Evolutionary conservation across 2,329 filamentous ascomycete species (phyloP), one percentile per base, ranked within the genome.

Genomic region (Trichoderma brevicompactum): DNA sequence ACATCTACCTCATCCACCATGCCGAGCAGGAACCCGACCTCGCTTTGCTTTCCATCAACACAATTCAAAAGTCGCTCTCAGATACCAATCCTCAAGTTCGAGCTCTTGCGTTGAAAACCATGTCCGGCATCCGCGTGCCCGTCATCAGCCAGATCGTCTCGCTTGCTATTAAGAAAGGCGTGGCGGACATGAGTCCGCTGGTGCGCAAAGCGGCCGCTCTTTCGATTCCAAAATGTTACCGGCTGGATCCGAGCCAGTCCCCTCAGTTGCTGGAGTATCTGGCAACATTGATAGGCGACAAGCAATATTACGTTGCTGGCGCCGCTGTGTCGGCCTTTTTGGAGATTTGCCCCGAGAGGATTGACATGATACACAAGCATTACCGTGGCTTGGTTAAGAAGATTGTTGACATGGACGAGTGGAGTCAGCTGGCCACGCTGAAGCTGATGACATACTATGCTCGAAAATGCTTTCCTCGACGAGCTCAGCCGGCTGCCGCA

Each of bases 381-480:
- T 99, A 98, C 78, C 87, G 92, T 58, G 83, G 86, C 41, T 80
- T 99, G 68, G 89, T 96, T 68, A 92, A 88, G 76, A 97, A 97
- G 81, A 80, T 98, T 60, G 92, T 97, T 28, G 95, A 99, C 75
- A 99, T 99, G 95, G 95, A 99, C 74, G 95, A 99, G 79, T 99
- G 95, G 95, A 91, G 93, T 48, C 95, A 99, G 78, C 78, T 98
- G 62, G 90, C 92, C 2, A 91, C 91, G 2, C 75, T 99, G 70
- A 86, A 88, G 44, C 81, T 99, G 69, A 89, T 98, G 87, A 89
- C 91, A 1, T 81, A 88, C 23, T 99, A 99, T 76, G 88, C 92
- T 2, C 87, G 95, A 63, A 91, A 87, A 74, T 97, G 92, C 76
- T 99, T 99, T 71, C 94, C 95, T 0, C 83, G 84, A 64, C 85